phyloP scores from a whole-genome alignment of 2,329 filamentous ascomycete genomes.

The Aspergillus hiratsukae region DNA sequence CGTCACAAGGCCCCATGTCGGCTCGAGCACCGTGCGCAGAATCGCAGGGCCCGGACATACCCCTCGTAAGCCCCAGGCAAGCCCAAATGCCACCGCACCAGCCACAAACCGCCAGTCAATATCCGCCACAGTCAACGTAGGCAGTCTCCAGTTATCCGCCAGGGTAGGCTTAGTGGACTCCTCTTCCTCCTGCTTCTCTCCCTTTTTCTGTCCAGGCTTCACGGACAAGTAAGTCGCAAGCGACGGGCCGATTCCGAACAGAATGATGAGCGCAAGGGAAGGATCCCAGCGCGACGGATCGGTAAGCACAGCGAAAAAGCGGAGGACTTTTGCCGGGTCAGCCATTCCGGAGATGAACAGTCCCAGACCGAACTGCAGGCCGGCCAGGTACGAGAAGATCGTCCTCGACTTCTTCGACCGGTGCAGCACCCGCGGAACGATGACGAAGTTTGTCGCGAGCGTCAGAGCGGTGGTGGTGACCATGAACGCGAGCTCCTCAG shows the following conservation, averaged over 20 bases:
- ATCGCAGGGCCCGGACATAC: conserved; percentile 51
- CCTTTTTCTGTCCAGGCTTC: conserved; percentile 24
- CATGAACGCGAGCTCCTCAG: conserved; percentile 32
- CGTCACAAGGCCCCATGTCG: conserved; percentile 45
- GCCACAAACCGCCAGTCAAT: conserved; percentile 47
- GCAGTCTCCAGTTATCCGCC: conserved; percentile 39
- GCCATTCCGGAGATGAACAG: conserved; percentile 51
- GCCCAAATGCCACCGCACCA: conserved; percentile 46
- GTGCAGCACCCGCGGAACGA: conserved; percentile 27
- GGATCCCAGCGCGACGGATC: conserved; percentile 47
- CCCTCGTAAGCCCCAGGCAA: conserved; percentile 50
- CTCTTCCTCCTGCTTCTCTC: conserved; percentile 15
- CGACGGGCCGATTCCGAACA: conserved; percentile 48
- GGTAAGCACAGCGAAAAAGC: conserved; percentile 46
- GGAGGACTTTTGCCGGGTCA: conserved; percentile 46
- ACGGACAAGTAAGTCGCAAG: conserved; percentile 31
- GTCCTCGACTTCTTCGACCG: conserved; percentile 29
- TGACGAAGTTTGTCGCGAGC: conserved; percentile 28
- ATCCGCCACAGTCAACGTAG: conserved; percentile 43
- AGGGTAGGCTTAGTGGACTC: conserved; percentile 36
- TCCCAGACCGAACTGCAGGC: conserved; percentile 49
- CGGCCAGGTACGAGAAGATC: conserved; percentile 43
- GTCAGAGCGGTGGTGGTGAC: conserved; percentile 26
- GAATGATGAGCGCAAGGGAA: conserved; percentile 45
- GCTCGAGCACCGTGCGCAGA: conserved; percentile 44